These are phyloP conservation scores for Leccinum subtestaceum DNA, from an alignment of 768 basidiomycete genomes.

Conservation along the genomic window DNA sequence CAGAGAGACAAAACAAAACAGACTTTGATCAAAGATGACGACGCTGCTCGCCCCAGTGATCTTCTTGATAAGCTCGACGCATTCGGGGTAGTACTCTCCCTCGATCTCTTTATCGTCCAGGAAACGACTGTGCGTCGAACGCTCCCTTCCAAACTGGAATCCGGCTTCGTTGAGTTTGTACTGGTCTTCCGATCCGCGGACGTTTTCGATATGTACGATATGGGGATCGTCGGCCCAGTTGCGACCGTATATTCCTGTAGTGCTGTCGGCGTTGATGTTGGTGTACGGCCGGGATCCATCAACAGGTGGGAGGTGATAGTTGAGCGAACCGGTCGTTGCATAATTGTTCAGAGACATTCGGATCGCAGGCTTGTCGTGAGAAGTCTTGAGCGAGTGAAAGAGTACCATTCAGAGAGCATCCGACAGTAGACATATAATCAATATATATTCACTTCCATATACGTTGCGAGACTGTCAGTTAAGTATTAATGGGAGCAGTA, in stretches of 20 bases:
- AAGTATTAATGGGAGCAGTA: background rate
- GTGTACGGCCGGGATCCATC: slow-evolving; percentile 19
- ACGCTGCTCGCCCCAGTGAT: slow-evolving; percentile 37
- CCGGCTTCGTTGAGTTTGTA: slow-evolving; percentile 35
- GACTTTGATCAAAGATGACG: slow-evolving; percentile 44
- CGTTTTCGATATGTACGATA: slow-evolving; percentile 28
- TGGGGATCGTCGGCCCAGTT: slow-evolving; percentile 24
- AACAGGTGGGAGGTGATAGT: slow-evolving; percentile 17
- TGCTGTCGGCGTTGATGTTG: slow-evolving; percentile 18
- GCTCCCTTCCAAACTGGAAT: slow-evolving; percentile 33
- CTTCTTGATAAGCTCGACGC: slow-evolving; percentile 37
- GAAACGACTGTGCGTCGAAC: slow-evolving; percentile 31
- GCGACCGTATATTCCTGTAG: slow-evolving; percentile 8
- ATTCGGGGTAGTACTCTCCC: slow-evolving; percentile 40
- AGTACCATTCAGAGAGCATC: slow-evolving; percentile 21
- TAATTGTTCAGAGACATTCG: slow-evolving; percentile 14
- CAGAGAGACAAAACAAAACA: slow-evolving; percentile 5
- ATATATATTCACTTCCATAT: slow-evolving; percentile 24
- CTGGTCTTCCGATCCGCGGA: slow-evolving; percentile 34
- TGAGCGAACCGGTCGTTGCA: slow-evolving; percentile 19
- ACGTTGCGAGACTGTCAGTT: background rate
- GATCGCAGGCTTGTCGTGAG: background rate
- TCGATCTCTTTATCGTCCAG: slow-evolving; percentile 35
- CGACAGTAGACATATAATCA: background rate
- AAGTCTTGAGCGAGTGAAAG: slow-evolving; percentile 24